These are phyloP conservation scores for Mortierella sp. DNA, from an alignment of 371 early-diverging fungal species.

Conservation along the genomic window DNA sequence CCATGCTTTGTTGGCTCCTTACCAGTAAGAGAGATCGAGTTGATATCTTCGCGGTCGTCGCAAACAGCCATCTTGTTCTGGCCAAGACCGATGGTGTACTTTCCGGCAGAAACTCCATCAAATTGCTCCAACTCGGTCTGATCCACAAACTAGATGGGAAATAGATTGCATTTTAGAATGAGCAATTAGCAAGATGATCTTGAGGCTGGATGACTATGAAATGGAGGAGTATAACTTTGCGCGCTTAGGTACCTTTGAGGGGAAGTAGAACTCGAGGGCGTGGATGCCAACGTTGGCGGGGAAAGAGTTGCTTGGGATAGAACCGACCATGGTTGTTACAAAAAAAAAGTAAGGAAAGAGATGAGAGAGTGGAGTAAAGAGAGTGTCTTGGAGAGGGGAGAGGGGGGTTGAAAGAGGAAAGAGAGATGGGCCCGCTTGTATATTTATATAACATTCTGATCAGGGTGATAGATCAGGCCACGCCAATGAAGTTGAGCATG, in stretches of 20 bases:
- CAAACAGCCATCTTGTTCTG: slow-evolving; percentile 95
- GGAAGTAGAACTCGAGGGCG: slow-evolving; percentile 96
- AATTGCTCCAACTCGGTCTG: slow-evolving; percentile 90
- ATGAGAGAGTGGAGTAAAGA: too few relatives aligned
- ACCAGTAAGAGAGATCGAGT: slow-evolving; percentile 93
- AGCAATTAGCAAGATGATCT: too few relatives aligned
- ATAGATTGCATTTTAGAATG: neutral
- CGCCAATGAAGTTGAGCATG: too few relatives aligned
- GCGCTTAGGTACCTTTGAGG: slow-evolving; percentile 57
- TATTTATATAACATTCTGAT: too few relatives aligned
- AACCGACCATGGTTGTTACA: slow-evolving; percentile 45
- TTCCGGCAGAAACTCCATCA: slow-evolving; percentile 95
- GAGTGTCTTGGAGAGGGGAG: too few relatives aligned
- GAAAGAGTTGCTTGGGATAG: slow-evolving; percentile 54
- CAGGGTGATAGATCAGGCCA: too few relatives aligned
- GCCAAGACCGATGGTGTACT: slow-evolving; percentile 98
- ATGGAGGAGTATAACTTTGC: too few relatives aligned
- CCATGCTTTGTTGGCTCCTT: slow-evolving; percentile 12
- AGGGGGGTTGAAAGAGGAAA: too few relatives aligned
- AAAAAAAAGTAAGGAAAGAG: too few relatives aligned
- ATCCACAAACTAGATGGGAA: slow-evolving; percentile 81
- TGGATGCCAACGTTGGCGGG: slow-evolving; percentile 92
- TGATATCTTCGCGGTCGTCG: slow-evolving; percentile 97
- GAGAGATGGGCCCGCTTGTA: too few relatives aligned
- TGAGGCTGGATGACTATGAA: too few relatives aligned